Base-by-base conservation (phyloP, 2,329 filamentous ascomycete species). In the Hysterium pulicare region DNA sequence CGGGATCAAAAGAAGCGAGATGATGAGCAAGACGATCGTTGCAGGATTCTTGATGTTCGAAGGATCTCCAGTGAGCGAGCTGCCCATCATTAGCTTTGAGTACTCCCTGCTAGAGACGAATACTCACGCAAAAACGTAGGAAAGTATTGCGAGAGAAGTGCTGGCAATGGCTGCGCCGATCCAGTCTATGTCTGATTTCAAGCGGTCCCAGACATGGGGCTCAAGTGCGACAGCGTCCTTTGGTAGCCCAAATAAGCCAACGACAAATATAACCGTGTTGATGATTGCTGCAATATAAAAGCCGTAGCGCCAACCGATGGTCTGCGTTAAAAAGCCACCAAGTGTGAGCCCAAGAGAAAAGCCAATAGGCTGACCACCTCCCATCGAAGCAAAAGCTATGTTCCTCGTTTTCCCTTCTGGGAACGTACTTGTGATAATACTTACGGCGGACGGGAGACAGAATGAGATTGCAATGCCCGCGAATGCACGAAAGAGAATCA, bases 121-220 rank as follows among this genome's bases (percentile, higher is more conserved):
- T 38, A 68, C 72, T 63, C 53, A 75, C 73, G 74, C 74, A n/a
- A 79, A 63, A n/a, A 74, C 67, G 53, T 79, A 78, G 2, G 71
- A 75, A 2, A 78, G 63, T 46, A 78, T 60, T 0, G 71, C 76
- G 16, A 79, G 57, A 20, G 67, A 72, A 2, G 68, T 59, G 46
- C 69, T 73, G 3, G 71, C 71, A 20, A 78, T 62, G 0, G 65
- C 17, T 5, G 72, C 73, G 0, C 76, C 76, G 24, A 76, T 54
- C 77, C 76, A 80, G 46, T 80, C 77, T 33, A 80, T 74, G 3
- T 77, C 72, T 1, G 52, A 62, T 21, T 49, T 55, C n/a, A 75
- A 47, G 3, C 57, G 48, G 3, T 46, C 31, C 52, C 54, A 58
- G 1, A 64, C 52, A 9, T 58, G 31, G 3, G 46, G 35, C 52